Evolutionary conservation across 73 alveolate species (phyloP).

Genomic region (Uronychia setigera): DNA sequence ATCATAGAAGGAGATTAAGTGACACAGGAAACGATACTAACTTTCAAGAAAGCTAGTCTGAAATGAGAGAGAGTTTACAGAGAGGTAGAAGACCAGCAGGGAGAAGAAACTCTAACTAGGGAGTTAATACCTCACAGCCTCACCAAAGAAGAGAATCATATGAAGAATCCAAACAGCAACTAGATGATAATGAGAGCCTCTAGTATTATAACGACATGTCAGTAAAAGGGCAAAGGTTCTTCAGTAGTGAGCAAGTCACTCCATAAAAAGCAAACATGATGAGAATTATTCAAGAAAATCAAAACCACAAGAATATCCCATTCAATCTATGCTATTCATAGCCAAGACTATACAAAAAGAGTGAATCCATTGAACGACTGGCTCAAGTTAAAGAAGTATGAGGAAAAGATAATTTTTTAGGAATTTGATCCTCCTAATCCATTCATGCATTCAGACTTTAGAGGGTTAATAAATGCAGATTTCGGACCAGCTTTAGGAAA

Average conservation of each 20-base stretch:
- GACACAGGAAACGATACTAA: background rate
- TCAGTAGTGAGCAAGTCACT: background rate
- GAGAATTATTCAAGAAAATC: background rate
- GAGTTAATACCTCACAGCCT: too few relatives aligned
- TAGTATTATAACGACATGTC: too few relatives aligned
- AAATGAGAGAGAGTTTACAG: too few relatives aligned
- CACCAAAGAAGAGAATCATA: too few relatives aligned
- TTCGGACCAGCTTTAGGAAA: background rate
- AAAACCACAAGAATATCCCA: background rate
- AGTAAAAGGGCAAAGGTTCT: too few relatives aligned
- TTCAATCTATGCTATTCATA: background rate
- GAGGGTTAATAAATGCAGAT: background rate
- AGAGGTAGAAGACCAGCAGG: too few relatives aligned
- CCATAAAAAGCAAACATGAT: background rate
- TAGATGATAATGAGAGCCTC: too few relatives aligned
- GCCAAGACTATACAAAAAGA: constrained; percentile 4
- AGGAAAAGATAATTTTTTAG: constrained; percentile 19
- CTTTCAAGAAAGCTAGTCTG: too few relatives aligned
- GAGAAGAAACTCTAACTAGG: too few relatives aligned
- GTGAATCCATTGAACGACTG: background rate
- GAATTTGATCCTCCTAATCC: constrained; percentile 33
- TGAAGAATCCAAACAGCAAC: too few relatives aligned
- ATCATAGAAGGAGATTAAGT: background rate
- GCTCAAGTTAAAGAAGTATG: constrained; percentile 8
- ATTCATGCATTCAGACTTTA: constrained; percentile 12